Base-by-base conservation (phyloP, 139 green algal species). In the Coelastrella sp. region DNA sequence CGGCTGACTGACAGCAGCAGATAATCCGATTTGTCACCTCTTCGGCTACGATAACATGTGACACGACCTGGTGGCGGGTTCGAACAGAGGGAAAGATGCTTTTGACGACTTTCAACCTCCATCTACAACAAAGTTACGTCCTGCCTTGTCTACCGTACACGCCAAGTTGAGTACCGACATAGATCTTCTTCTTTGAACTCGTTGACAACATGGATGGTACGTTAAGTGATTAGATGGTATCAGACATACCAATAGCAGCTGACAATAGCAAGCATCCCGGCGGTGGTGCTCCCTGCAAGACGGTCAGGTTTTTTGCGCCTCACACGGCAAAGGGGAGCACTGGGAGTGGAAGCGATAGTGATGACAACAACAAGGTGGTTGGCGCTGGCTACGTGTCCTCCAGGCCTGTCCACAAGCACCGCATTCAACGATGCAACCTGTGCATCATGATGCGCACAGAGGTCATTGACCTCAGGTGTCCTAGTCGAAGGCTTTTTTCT, bases 401-500 rank as follows among this genome's bases (percentile, higher is more conserved):
- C n/a, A n/a, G n/a, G n/a, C n/a, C n/a, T n/a, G n/a, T n/a, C n/a
- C n/a, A n/a, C n/a, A n/a, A n/a, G n/a, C n/a, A n/a, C n/a, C n/a
- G n/a, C n/a, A n/a, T n/a, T n/a, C n/a, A n/a, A 19, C 53, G 53
- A 64, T 64, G 53, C 53, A 64, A 21, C 53, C 53, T 64, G 53
- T 9, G 53, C 21, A 64, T 64, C 45, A 27, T 64, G 53, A 64
- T 64, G 53, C 53, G 53, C 30, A 21, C 53, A 27, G 30, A 64
- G 53, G 21, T 64, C 53, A 64, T 64, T 9, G 17, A 64, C 19
- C 17, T 32, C 53, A n/a, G 17, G 6, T 21, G 27, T 13, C 15
- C 11, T 9, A 23, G 15, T 57, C 45, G 15, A 57, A 23, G 11
- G 15, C 45, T 13, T 57, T 57, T 9, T 13, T 57, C 15, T 57